phyloP scores from a whole-genome alignment of 148 eudicot genomes.

The Pharnaceum exiguum region DNA sequence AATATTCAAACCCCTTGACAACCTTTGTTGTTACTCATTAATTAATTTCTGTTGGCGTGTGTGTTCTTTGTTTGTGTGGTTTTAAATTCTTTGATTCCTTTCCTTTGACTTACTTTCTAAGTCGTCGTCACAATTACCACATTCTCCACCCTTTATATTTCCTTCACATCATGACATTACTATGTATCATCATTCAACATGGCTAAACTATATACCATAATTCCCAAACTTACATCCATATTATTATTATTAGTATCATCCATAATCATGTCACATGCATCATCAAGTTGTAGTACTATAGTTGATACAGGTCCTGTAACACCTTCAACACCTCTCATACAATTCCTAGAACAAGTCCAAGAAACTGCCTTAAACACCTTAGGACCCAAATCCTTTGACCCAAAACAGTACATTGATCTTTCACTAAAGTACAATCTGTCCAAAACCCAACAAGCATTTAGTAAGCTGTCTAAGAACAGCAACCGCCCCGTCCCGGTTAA shows the following conservation, averaged over 20 bases:
- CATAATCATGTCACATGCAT: conserved; percentile 21
- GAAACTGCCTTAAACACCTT: conserved; percentile 52
- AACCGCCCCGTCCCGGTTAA: conserved; percentile 33
- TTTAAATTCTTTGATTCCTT: no score
- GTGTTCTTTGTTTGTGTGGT: no score
- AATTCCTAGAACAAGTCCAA: conserved; percentile 53
- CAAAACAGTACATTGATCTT: conserved; percentile 67
- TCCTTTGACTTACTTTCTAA: no score
- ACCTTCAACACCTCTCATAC: conserved; percentile 45
- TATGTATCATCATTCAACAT: no score
- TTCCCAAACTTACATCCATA: background rate
- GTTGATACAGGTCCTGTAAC: conserved; percentile 35
- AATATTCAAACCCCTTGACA: no score
- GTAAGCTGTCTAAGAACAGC: conserved; percentile 19
- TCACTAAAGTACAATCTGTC: conserved; percentile 50
- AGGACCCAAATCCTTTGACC: conserved; percentile 60
- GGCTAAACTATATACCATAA: background rate
- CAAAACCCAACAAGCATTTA: conserved; percentile 36
- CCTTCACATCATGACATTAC: no score
- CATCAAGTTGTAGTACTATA: background rate
- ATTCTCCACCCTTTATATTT: no score
- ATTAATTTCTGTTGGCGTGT: no score
- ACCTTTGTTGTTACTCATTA: no score
- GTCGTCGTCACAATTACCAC: no score
- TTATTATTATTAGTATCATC: background rate